Evolutionary conservation across 805 yeast species (phyloP).

Genomic region (Metschnikowia borealis): DNA sequence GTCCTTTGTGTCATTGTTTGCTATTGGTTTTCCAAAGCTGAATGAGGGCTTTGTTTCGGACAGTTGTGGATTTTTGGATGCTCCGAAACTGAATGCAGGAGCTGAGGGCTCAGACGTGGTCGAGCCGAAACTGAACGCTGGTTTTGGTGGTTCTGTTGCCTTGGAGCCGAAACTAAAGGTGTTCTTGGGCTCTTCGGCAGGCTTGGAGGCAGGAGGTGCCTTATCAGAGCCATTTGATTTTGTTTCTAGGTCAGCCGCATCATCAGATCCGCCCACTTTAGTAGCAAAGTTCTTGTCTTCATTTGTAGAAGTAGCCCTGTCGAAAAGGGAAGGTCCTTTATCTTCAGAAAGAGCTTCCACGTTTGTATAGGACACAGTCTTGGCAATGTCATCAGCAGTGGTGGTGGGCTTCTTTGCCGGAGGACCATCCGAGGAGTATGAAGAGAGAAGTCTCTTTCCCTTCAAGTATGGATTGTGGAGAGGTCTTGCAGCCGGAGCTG

Average conservation of each 20-base stretch:
- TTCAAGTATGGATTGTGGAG: constrained; percentile 17
- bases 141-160: neutral
- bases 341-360: constrained; percentile 23
- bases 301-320: neutral
- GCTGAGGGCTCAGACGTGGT: neutral
- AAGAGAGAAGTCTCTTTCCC: constrained; percentile 9
- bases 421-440: constrained; percentile 8
- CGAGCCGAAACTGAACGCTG: neutral
- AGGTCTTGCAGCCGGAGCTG: constrained; percentile 5
- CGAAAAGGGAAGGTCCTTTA: constrained; percentile 1
- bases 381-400: constrained; percentile 35
- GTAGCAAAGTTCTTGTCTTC: neutral
- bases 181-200: neutral
- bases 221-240: neutral
- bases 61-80: neutral
- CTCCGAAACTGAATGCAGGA: constrained; percentile 1
- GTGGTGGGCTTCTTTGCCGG: constrained; percentile 4
- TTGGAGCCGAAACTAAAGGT: neutral
- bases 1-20: neutral
- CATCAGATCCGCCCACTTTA: neutral
- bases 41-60: constrained; percentile 1
- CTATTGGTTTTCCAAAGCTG: constrained; percentile 4
- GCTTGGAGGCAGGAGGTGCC: neutral
- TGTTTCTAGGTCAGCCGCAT: neutral
- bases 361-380: constrained; percentile 33